Conservation (phyloP, 306 rosid genomes). For the Sicyos baderoa region DNA sequence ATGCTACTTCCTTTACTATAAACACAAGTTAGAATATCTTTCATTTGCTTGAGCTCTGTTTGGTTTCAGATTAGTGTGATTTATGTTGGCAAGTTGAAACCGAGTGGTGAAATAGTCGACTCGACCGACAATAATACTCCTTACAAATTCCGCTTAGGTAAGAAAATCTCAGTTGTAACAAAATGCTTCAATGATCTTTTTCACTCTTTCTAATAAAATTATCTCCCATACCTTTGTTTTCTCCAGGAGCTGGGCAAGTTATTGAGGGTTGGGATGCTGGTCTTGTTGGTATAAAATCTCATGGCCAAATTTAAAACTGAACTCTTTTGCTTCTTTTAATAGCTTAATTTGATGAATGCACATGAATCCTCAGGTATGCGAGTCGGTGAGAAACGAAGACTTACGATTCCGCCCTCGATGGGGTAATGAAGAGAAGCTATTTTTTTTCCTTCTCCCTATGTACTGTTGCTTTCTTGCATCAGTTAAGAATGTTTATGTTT, state of each 20-base stretch:
- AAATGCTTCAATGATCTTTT: not conserved
- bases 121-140: constrained; percentile 42
- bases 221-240: constrained; percentile 19
- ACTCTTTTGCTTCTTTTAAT: not conserved
- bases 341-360: not conserved
- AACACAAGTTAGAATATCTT: not conserved
- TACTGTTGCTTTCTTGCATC: constrained; percentile 14
- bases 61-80: constrained; percentile 56
- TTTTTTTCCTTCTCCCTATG: not conserved
- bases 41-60: constrained; percentile 6
- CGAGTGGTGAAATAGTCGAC: constrained; percentile 44
- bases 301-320: not conserved
- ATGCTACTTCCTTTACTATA: not conserved
- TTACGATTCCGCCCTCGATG: constrained; percentile 68
- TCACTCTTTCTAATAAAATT: not conserved
- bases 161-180: not conserved
- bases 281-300: constrained; percentile 51
- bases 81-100: constrained; percentile 59
- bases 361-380: constrained; percentile 51
- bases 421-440: constrained; percentile 35
- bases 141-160: constrained; percentile 81
- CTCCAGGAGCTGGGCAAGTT: constrained; percentile 60
- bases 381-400: constrained; percentile 73
- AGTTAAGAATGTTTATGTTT: constrained; percentile 17
- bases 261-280: constrained; percentile 68